Evolutionary conservation across 495 filamentous ascomycete species (phyloP).

Genomic region (Aspergillus asperescens): DNA sequence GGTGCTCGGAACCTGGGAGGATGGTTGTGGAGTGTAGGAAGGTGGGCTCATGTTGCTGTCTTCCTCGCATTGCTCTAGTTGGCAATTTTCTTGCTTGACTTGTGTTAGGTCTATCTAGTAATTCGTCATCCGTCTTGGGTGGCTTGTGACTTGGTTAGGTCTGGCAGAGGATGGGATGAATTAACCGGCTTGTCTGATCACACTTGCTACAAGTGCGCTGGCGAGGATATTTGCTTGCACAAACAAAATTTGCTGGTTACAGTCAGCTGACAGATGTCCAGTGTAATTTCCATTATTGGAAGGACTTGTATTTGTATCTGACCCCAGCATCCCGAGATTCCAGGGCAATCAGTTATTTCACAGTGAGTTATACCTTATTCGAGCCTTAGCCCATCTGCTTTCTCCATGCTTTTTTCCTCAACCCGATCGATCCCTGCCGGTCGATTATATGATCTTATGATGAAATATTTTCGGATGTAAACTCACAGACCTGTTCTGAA

Average conservation of each 20-base stretch:
- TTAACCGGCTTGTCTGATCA: constrained; percentile 63
- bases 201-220: constrained; percentile 13
- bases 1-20: constrained; percentile 48
- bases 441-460: constrained; percentile 62
- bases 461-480: constrained; percentile 50
- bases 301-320: background rate
- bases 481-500: constrained; percentile 59
- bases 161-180: constrained; percentile 55
- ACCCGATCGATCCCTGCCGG: background rate
- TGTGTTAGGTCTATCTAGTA: constrained; percentile 30
- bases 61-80: constrained; percentile 22
- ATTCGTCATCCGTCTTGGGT: constrained; percentile 53
- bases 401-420: background rate
- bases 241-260: background rate
- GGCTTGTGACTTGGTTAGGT: constrained; percentile 34
- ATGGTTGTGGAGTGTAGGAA: constrained; percentile 80
- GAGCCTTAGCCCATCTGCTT: too few relatives aligned
- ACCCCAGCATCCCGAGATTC: too few relatives aligned
- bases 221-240: constrained; percentile 1
- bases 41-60: constrained; percentile 29
- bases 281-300: background rate
- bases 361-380: too few relatives aligned
- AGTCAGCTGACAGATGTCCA: constrained; percentile 5
- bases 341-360: too few relatives aligned
- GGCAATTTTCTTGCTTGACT: constrained; percentile 45